Percentiles rank a stretch among this genome's conserved stretches.
These are phyloP conservation scores for Fusarium sp. DNA, from an alignment of 2,329 filamentous ascomycete species.

Conservation along the genomic window DNA sequence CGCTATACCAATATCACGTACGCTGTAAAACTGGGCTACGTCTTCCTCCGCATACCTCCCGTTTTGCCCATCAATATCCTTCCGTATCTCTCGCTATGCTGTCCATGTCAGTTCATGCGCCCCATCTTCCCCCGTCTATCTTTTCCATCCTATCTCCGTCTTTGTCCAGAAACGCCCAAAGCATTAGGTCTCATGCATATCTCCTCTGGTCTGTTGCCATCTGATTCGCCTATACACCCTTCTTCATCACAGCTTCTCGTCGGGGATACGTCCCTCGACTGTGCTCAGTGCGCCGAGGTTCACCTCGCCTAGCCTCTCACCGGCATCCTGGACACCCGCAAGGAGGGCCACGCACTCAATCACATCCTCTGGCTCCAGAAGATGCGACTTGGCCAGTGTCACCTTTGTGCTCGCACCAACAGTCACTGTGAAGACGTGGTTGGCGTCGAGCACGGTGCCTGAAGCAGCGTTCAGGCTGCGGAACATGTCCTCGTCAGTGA, in stretches of 20 bases:
- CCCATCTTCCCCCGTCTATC: slow-evolving; percentile 37
- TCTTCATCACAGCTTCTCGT: slow-evolving; percentile 34
- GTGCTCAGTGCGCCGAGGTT: slow-evolving; percentile 63
- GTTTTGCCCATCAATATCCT: slow-evolving; percentile 25
- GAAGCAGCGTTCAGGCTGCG: slow-evolving; percentile 72
- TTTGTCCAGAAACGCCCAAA: slow-evolving; percentile 40
- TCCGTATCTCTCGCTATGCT: slow-evolving; percentile 10
- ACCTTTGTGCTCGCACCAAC: slow-evolving; percentile 92
- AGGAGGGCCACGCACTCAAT: slow-evolving; percentile 71
- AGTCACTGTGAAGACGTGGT: slow-evolving; percentile 87
- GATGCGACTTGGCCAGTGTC: slow-evolving; percentile 87
- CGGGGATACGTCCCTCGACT: slow-evolving; percentile 61
- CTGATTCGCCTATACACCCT: neutral
- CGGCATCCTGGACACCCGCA: slow-evolving; percentile 55
- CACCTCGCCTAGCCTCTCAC: slow-evolving; percentile 57
- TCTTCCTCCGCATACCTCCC: slow-evolving; percentile 5
- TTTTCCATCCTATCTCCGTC: slow-evolving; percentile 17
- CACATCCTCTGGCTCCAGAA: slow-evolving; percentile 88
- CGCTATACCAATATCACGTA: slow-evolving; percentile 15
- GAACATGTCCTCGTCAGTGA: slow-evolving; percentile 98
- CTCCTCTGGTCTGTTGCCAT: neutral
- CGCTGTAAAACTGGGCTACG: slow-evolving; percentile 8
- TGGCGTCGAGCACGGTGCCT: slow-evolving; percentile 59
- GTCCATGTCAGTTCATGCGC: slow-evolving; percentile 22
- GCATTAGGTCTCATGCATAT: slow-evolving; percentile 19